phyloP scores from a whole-genome alignment of 176 grass and related monocot genomes.

The Typha latifolia region DNA sequence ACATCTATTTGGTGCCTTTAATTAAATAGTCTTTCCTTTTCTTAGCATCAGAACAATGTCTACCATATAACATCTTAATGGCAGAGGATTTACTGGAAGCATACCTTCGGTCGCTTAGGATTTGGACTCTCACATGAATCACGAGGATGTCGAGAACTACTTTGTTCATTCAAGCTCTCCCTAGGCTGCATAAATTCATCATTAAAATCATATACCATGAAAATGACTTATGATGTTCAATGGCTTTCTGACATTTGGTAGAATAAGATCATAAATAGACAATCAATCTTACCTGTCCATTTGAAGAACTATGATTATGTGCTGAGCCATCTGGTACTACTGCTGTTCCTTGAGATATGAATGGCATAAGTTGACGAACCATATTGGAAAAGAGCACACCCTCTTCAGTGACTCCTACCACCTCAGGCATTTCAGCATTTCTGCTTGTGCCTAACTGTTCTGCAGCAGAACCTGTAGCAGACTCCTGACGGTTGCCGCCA shows the following conservation, averaged over 20 bases:
- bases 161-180: conserved; percentile 45
- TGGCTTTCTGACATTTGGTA: not conserved
- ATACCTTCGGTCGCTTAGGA: conserved; percentile 80
- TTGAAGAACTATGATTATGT: not conserved
- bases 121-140: conserved; percentile 56
- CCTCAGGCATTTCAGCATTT: conserved; percentile 29
- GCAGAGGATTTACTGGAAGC: not conserved
- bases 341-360: conserved; percentile 51
- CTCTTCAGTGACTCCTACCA: conserved; percentile 45
- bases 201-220: not conserved
- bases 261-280: not conserved
- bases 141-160: conserved; percentile 28
- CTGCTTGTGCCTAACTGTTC: conserved; percentile 24
- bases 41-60: too few relatives aligned
- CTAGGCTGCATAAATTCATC: conserved; percentile 27
- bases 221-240: not conserved
- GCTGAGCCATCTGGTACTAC: conserved; percentile 17
- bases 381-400: conserved; percentile 66
- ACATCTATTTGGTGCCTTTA: too few relatives aligned
- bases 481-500: conserved; percentile 38
- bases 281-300: conserved; percentile 17
- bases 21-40: too few relatives aligned
- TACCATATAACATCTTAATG: not conserved
- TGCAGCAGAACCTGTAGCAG: conserved; percentile 23
- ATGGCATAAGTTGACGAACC: conserved; percentile 76